These are phyloP conservation scores for Peronospora belbahrii DNA, from an alignment of 352 stramenopile genomes.

Conservation along the genomic window DNA sequence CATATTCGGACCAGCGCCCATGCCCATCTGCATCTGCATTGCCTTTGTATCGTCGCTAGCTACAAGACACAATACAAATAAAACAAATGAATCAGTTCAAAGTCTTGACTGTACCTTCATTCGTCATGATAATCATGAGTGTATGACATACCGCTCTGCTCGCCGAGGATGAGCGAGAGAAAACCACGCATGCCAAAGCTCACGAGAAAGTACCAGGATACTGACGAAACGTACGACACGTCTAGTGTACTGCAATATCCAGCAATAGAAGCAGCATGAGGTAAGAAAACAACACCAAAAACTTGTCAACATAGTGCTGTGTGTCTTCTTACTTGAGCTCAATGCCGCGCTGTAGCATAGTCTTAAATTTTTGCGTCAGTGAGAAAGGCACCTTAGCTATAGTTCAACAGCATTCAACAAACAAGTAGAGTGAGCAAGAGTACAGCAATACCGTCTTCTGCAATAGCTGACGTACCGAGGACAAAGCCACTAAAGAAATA, in stretches of 20 bases:
- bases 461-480: slow-evolving; percentile 50
- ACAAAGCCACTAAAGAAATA: slow-evolving; percentile 99
- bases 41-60: slow-evolving; percentile 84
- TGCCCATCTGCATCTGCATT: slow-evolving; percentile 91
- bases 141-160: slow-evolving; percentile 59
- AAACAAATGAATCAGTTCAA: too few species aligned
- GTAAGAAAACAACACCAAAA: background rate
- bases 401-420: background rate
- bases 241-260: slow-evolving; percentile 83
- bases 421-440: background rate
- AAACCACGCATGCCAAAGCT: slow-evolving; percentile 98
- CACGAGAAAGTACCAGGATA: slow-evolving; percentile 99
- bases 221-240: slow-evolving; percentile 95
- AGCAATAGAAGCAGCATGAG: background rate
- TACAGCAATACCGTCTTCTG: background rate
- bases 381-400: slow-evolving; percentile 96
- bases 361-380: slow-evolving; percentile 96
- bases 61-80: slow-evolving; percentile 5
- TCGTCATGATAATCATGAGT: background rate
- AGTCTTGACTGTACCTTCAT: too few species aligned
- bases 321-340: slow-evolving; percentile 75
- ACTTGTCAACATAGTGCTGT: background rate
- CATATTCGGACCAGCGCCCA: slow-evolving; percentile 76
- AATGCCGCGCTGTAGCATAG: slow-evolving; percentile 96
- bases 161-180: slow-evolving; percentile 93